A percentile compares a stretch with the other conserved stretches of the same genome.
Conservation (phyloP, 768 basidiomycete genomes). For the Suillus americanus region DNA sequence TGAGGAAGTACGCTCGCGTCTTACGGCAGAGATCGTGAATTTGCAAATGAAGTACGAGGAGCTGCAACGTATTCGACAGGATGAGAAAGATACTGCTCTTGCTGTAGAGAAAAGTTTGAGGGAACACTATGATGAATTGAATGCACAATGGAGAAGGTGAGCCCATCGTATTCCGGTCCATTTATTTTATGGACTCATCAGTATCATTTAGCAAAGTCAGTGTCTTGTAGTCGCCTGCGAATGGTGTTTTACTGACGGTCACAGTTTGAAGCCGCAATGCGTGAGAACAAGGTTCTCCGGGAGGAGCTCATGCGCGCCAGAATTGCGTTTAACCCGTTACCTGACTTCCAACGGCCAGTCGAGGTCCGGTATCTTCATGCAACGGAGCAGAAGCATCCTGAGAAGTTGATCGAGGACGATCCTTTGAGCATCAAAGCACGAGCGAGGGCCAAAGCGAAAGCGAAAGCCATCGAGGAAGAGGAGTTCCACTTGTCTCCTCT, state of each 20-base stretch:
- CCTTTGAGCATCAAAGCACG: conserved; percentile 10
- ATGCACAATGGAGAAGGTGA: conserved; percentile 39
- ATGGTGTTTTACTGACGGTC: conserved; percentile 11
- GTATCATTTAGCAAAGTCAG: conserved; percentile 34
- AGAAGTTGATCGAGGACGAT: conserved; percentile 12
- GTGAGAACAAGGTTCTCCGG: conserved; percentile 28
- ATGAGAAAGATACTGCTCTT: conserved; percentile 53
- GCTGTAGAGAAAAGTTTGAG: conserved; percentile 53
- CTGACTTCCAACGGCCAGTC: conserved; percentile 15
- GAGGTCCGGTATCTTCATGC: conserved; percentile 25
- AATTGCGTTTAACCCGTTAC: conserved; percentile 11
- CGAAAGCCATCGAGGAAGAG: conserved; percentile 27
- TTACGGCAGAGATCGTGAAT: conserved; percentile 36
- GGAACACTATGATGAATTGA: conserved; percentile 49
- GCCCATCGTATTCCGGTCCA: conserved; percentile 16
- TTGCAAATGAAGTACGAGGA: conserved; percentile 42
- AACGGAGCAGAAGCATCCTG: conserved; percentile 21
- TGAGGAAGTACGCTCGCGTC: conserved; percentile 30
- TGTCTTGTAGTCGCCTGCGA: conserved; percentile 26
- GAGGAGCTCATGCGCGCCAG: conserved; percentile 27
- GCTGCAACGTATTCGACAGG: conserved; percentile 37
- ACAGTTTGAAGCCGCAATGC: conserved; percentile 23
- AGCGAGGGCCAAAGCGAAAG: conserved; percentile 18
- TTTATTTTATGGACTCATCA: conserved; percentile 17
- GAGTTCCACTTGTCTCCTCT: conserved; percentile 34